Evolutionary conservation across 2,329 filamentous ascomycete genomes (phyloP), one percentile per base, ranked within the genome.

Genomic region (Aureobasidium leucospermi): DNA sequence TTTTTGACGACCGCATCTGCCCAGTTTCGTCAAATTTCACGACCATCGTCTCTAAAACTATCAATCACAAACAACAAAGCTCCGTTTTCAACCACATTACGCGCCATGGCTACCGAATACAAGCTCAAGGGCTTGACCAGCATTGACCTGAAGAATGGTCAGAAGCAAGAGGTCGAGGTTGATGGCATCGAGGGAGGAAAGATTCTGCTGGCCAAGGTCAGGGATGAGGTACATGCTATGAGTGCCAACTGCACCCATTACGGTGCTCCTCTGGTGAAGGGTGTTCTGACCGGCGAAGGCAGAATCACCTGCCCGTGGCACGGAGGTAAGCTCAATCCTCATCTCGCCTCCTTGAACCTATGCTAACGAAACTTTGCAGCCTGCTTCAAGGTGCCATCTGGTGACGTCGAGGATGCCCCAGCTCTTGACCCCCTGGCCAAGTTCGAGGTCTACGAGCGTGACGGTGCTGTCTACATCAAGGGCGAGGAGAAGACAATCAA

Each of bases 221-320:
- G 85, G 58, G 88, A 87, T 65, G 83, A 87, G 66, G 78, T 93
- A 15, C 86, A 92, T 70, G 94, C 92, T 32, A 74, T 95, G 38
- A 91, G 89, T 38, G 78, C 90, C 41, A 94, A 87, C 66, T 99
- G 94, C 71, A 86, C 84, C 13, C 93, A 97, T 75, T 97, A 96
- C 71, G 93, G 94, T 36, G 94, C 93, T 42, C 94, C 94, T 13
- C 76, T 99, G 64, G 84, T 85, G 57, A 90, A 93, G 66, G 94
- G 94, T 58, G 86, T 97, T 7, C 75, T 99, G 63, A 89, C 89
- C 7, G 83, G 84, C 2, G 86, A 88, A 65, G 94, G 94, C 5
- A 82, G 90, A 53, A 75, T 99, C 63, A 96, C 90, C 6, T 99
- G 94, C 72, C 91, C 93, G 3, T 97, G 94, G 94, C 93, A 97